Evolutionary conservation across 441 rosid species (phyloP).

Genomic region (Flueggea neowawraea): DNA sequence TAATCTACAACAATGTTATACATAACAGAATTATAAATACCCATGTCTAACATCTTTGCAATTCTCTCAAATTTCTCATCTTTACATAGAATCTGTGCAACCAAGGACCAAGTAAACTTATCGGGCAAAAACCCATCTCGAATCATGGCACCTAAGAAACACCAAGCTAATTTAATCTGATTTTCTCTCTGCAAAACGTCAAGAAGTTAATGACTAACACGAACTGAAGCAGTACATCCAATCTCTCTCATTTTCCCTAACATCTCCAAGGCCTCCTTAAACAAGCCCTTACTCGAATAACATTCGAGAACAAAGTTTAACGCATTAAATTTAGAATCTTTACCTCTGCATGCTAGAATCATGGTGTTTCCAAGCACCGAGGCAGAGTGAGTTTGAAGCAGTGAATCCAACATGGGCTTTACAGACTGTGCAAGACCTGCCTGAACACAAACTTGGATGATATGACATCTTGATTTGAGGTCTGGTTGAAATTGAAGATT

Average conservation of each 20-base stretch:
- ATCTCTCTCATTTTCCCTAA: conserved; percentile 30
- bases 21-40: conserved; percentile 44
- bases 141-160: conserved; percentile 51
- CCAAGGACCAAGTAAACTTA: conserved; percentile 44
- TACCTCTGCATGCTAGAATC: conserved; percentile 44
- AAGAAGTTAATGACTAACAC: conserved; percentile 50
- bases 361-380: conserved; percentile 31
- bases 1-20: conserved; percentile 48
- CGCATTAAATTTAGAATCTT: conserved; percentile 23
- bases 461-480: conserved; percentile 46
- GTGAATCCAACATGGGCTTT: conserved; percentile 31
- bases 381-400: conserved; percentile 31
- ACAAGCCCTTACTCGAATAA: conserved; percentile 36
- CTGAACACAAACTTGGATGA: conserved; percentile 28
- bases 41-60: conserved; percentile 41
- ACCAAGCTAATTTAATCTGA: conserved; percentile 41
- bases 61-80: conserved; percentile 40
- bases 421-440: conserved; percentile 32
- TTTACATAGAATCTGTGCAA: conserved; percentile 47
- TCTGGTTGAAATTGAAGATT: conserved; percentile 52
- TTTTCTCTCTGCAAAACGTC: conserved; percentile 34
- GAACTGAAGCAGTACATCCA: conserved; percentile 33
- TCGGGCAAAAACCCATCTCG: conserved; percentile 34
- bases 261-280: conserved; percentile 43
- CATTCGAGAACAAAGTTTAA: conserved; percentile 45